These are phyloP conservation scores for Dioscorea alata DNA, from an alignment of 106 monocot genomes.

Conservation along the genomic window DNA sequence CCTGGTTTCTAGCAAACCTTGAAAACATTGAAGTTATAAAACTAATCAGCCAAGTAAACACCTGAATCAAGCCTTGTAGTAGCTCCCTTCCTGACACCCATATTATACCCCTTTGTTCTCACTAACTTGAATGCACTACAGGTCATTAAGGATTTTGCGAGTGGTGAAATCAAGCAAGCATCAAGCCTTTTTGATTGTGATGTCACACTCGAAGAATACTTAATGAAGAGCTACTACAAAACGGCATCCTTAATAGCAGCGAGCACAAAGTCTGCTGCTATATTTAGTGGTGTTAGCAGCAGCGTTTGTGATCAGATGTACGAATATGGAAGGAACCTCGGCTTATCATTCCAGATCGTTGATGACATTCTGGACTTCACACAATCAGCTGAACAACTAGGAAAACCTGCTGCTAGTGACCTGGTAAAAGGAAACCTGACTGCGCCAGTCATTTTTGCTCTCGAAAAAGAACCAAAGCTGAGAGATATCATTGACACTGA, in stretches of 20 bases:
- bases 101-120: background rate
- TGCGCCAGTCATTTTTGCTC: constrained; percentile 92
- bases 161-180: constrained; percentile 95
- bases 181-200: constrained; percentile 81
- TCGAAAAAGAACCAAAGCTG: constrained; percentile 56
- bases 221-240: constrained; percentile 94
- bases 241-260: constrained; percentile 86
- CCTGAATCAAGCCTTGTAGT: background rate
- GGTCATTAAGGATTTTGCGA: constrained; percentile 99
- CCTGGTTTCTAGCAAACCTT: constrained; percentile 95
- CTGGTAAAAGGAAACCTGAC: constrained; percentile 87
- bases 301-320: constrained; percentile 67
- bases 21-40: constrained; percentile 94
- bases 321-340: constrained; percentile 88
- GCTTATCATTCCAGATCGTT: constrained; percentile 89
- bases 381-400: constrained; percentile 83
- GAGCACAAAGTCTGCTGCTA: constrained; percentile 85
- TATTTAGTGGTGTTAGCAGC: constrained; percentile 52
- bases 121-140: constrained; percentile 16
- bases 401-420: constrained; percentile 80
- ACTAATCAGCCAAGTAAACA: constrained; percentile 88
- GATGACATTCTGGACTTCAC: constrained; percentile 97
- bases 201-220: constrained; percentile 70
- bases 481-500: constrained; percentile 86
- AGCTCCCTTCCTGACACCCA: background rate